These are phyloP conservation scores for Chalaropsis thielavioides DNA, from an alignment of 2,329 filamentous ascomycete species.

Conservation along the genomic window DNA sequence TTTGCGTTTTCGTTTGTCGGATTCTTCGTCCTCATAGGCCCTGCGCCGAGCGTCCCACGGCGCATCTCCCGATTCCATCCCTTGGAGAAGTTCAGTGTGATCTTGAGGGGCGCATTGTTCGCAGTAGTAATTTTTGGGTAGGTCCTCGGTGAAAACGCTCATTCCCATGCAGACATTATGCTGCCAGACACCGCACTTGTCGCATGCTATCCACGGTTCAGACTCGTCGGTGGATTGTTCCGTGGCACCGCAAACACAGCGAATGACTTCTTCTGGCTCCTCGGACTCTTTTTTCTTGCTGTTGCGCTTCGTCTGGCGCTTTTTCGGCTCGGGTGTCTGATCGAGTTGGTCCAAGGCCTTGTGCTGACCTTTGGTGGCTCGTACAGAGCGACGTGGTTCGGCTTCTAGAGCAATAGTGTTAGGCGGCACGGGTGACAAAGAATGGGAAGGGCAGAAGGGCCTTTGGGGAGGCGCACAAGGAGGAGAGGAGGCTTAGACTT, in stretches of 20 bases:
- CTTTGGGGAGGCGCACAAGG: not conserved
- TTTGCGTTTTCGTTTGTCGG: conserved; percentile 41
- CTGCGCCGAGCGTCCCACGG: conserved; percentile 66
- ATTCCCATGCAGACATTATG: conserved; percentile 94
- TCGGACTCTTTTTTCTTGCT: conserved; percentile 39
- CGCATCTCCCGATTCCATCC: conserved; percentile 64
- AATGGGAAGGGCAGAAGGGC: not conserved
- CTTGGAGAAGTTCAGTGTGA: conserved; percentile 66
- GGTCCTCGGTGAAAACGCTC: conserved; percentile 59
- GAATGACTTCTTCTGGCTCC: conserved; percentile 57
- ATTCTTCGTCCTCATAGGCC: conserved; percentile 46
- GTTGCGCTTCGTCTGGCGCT: conserved; percentile 37
- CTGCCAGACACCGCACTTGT: conserved; percentile 86
- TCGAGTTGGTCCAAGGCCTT: conserved; percentile 74
- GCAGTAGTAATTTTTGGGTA: conserved; percentile 79
- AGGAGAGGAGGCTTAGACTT: not conserved
- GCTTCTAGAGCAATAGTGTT: conserved; percentile 29
- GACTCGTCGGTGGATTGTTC: conserved; percentile 74
- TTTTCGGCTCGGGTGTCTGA: conserved; percentile 37
- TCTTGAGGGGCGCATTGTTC: conserved; percentile 76
- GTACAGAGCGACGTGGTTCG: conserved; percentile 84
- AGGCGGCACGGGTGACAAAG: not conserved
- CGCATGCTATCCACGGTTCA: conserved; percentile 91
- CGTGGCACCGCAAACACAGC: conserved; percentile 83
- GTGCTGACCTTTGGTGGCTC: conserved; percentile 93